A percentile compares a stretch with the other conserved stretches of the same genome.
phyloP scores from a whole-genome alignment of 2,329 filamentous ascomycete species.

The Ophiocordyceps camponoti-leonardi region DNA sequence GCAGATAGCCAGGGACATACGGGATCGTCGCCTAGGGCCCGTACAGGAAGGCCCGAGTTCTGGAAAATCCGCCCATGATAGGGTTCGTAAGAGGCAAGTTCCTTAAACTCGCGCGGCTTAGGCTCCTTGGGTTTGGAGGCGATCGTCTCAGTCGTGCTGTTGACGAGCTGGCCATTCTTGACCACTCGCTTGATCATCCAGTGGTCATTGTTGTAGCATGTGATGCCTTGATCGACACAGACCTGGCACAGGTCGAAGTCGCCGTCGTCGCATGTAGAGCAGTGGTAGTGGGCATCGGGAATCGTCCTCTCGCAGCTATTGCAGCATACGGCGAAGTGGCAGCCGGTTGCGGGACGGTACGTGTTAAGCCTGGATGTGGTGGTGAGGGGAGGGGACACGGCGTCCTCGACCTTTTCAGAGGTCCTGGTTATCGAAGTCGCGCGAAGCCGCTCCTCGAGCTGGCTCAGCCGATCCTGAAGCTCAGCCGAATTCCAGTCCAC shows the following conservation, averaged over 20 bases:
- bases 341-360: background rate
- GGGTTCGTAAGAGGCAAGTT: too few relatives aligned
- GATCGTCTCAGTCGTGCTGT: constrained; percentile 72
- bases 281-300: constrained; percentile 78
- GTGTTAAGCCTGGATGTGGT: background rate
- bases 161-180: constrained; percentile 59
- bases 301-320: constrained; percentile 74
- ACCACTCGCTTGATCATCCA: constrained; percentile 90
- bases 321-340: constrained; percentile 70
- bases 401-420: too few relatives aligned
- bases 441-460: background rate
- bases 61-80: too few relatives aligned
- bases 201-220: constrained; percentile 65
- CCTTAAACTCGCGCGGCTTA: constrained; percentile 7
- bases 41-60: too few relatives aligned
- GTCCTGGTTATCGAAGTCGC: background rate
- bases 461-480: constrained; percentile 10
- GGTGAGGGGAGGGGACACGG: background rate
- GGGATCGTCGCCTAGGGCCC: background rate
- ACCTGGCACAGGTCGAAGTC: constrained; percentile 83
- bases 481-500: constrained; percentile 1
- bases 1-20: constrained; percentile 4
- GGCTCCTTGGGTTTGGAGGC: constrained; percentile 38
- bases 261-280: constrained; percentile 78
- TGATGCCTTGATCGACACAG: constrained; percentile 59